phyloP scores from a whole-genome alignment of 108 stramenopile genomes.

The Nitzschia sp. region DNA sequence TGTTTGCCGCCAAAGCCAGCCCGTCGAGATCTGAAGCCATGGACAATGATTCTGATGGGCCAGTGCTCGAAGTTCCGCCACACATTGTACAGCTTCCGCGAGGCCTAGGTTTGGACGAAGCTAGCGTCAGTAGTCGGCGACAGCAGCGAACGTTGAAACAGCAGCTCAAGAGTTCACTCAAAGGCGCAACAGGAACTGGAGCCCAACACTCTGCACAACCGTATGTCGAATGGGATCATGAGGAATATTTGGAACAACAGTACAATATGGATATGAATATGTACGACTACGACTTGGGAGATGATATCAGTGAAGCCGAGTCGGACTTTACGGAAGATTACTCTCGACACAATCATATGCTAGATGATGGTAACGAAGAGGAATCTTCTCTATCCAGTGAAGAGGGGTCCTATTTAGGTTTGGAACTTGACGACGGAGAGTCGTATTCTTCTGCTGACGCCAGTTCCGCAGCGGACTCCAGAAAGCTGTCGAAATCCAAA shows the following conservation, averaged over 20 bases:
- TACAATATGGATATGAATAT: constrained; percentile 1
- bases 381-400: constrained; percentile 14
- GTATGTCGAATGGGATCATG: constrained; percentile 2
- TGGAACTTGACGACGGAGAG: background rate
- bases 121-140: background rate
- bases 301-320: constrained; percentile 17
- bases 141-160: background rate
- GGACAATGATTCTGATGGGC: too few species aligned
- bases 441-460: constrained; percentile 2
- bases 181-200: too few species aligned
- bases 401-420: constrained; percentile 6
- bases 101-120: background rate
- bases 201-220: background rate
- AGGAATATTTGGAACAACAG: background rate
- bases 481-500: background rate
- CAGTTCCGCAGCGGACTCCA: constrained; percentile 7
- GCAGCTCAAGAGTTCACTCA: background rate
- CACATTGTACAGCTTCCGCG: too few species aligned
- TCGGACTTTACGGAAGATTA: constrained; percentile 21
- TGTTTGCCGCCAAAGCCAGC: too few species aligned
- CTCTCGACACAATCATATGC: background rate
- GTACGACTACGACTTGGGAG: constrained; percentile 14
- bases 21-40: too few species aligned
- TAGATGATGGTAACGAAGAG: constrained; percentile 3
- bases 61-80: too few species aligned